These are phyloP conservation scores for Brassica cretica DNA, from an alignment of 345 rosid species.

Conservation along the genomic window DNA sequence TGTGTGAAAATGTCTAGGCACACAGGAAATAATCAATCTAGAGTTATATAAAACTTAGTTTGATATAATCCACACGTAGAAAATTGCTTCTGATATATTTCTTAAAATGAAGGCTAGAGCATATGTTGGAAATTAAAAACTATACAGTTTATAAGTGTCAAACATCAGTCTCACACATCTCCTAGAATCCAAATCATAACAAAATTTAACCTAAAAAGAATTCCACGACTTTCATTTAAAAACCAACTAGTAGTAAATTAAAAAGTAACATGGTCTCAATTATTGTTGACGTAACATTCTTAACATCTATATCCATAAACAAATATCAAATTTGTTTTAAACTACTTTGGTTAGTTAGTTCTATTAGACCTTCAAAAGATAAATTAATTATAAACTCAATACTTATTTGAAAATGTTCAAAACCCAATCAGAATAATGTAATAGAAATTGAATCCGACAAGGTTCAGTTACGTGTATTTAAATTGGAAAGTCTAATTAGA, in stretches of 20 bases:
- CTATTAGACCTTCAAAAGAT: background rate
- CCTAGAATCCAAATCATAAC: background rate
- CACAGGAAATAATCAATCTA: background rate
- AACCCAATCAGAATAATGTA: background rate
- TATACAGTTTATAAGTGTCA: background rate
- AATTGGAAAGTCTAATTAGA: background rate
- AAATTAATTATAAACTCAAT: background rate
- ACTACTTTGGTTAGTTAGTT: background rate
- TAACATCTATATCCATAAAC: background rate
- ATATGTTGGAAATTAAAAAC: background rate
- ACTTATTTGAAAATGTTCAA: background rate
- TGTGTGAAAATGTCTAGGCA: background rate
- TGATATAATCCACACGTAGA: background rate
- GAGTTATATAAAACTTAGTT: background rate
- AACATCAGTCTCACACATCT: background rate
- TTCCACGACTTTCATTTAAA: background rate
- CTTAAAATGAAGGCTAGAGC: too few species aligned
- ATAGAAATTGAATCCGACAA: background rate
- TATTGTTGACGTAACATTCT: constrained; percentile 1
- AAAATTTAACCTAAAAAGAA: background rate
- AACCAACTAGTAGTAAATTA: background rate
- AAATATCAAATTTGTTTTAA: background rate
- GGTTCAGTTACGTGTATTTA: background rate
- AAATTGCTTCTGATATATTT: background rate
- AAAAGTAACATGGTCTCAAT: background rate